A percentile compares a stretch with the other conserved stretches of the same genome.
phyloP scores from a whole-genome alignment of 2,329 filamentous ascomycete genomes.

The Thermothelomyces thermophilus region DNA sequence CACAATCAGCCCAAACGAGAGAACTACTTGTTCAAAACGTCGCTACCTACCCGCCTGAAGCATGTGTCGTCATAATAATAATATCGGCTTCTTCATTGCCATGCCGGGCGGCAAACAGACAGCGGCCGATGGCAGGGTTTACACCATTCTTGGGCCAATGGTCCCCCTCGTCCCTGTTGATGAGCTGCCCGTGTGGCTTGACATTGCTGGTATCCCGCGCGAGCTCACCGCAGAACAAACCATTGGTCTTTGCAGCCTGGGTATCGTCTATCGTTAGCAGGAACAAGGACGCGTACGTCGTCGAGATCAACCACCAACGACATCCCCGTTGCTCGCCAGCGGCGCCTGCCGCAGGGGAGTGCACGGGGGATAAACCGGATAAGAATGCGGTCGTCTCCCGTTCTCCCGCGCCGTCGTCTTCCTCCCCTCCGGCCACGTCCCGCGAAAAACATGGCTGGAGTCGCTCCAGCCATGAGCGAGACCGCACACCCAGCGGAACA shows the following conservation, averaged over 20 bases:
- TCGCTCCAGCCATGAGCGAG: too few species aligned
- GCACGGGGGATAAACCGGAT: neutral
- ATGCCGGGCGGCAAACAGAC: slow-evolving; percentile 32
- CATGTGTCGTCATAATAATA: too few species aligned
- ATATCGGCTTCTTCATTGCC: slow-evolving; percentile 43
- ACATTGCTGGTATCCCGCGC: slow-evolving; percentile 39
- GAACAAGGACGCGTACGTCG: slow-evolving; percentile 25
- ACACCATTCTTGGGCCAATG: slow-evolving; percentile 29
- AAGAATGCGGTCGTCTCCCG: neutral
- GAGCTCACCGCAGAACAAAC: slow-evolving; percentile 34
- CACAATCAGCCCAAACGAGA: too few species aligned
- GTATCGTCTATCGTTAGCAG: slow-evolving; percentile 26
- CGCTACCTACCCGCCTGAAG: too few species aligned
- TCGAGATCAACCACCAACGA: slow-evolving; percentile 22
- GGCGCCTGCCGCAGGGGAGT: neutral
- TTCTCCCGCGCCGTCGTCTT: neutral
- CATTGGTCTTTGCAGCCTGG: slow-evolving; percentile 35
- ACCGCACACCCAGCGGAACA: too few species aligned
- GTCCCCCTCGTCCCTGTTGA: slow-evolving; percentile 51
- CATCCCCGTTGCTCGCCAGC: neutral
- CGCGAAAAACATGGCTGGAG: too few species aligned
- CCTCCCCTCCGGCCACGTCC: too few species aligned
- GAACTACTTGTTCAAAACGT: too few species aligned
- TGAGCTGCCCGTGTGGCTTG: slow-evolving; percentile 42
- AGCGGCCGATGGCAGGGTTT: slow-evolving; percentile 24